Evolutionary conservation across 768 basidiomycete species (phyloP).

Genomic region (Trametes cinnabarina): DNA sequence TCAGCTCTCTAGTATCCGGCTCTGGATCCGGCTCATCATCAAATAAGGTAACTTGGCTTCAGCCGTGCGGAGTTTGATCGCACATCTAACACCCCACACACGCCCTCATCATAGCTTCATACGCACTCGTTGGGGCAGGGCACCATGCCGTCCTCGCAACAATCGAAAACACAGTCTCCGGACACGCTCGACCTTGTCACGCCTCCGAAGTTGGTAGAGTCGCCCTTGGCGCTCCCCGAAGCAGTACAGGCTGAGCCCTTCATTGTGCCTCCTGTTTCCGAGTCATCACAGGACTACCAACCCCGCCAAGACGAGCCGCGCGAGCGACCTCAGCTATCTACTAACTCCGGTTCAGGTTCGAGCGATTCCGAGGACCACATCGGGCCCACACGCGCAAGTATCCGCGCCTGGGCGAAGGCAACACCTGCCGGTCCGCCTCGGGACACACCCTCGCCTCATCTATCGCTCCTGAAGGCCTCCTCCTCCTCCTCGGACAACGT

Average conservation of each 20-base stretch:
- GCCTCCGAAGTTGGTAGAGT: background rate
- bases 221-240: background rate
- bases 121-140: background rate
- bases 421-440: conserved; percentile 10
- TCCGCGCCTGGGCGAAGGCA: conserved; percentile 15
- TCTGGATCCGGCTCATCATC: background rate
- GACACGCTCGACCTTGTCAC: background rate
- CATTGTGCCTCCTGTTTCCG: background rate
- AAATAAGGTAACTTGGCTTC: background rate
- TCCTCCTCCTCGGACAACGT: background rate
- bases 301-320: background rate
- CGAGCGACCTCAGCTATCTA: background rate
- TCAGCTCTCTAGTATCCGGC: background rate
- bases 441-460: background rate
- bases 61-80: too few relatives aligned
- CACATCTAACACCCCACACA: background rate
- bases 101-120: background rate
- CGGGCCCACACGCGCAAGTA: conserved; percentile 14
- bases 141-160: background rate
- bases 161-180: background rate
- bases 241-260: background rate
- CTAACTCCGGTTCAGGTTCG: background rate
- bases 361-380: conserved; percentile 6
- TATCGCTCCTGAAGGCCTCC: background rate
- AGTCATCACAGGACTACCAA: background rate